These are phyloP conservation scores for Fragaria vesca DNA, from an alignment of 306 rosid genomes.

Conservation along the genomic window DNA sequence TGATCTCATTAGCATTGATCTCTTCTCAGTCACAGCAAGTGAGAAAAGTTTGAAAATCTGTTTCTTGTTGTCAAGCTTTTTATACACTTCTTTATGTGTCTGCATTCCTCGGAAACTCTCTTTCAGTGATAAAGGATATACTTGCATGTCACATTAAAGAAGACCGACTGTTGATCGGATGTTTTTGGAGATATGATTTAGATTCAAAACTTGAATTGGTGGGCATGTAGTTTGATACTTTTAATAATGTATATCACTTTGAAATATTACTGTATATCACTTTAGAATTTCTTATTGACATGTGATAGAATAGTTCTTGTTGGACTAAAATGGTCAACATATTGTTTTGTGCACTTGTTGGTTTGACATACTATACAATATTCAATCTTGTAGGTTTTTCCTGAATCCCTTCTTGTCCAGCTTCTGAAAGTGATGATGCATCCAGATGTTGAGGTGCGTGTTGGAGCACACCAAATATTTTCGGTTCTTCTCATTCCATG, in stretches of 20 bases:
- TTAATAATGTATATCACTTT: too few species aligned
- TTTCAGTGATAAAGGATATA: background rate
- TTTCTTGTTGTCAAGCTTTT: background rate
- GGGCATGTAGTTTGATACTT: background rate
- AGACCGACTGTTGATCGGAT: background rate
- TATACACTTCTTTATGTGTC: background rate
- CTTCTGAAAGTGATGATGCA: conserved; percentile 87
- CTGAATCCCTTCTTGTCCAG: conserved; percentile 86
- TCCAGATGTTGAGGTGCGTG: conserved; percentile 72
- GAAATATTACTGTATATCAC: background rate
- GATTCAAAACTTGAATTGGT: background rate
- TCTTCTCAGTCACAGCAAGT: conserved; percentile 69
- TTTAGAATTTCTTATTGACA: background rate
- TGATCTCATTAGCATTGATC: conserved; percentile 53
- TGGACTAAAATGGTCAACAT: background rate
- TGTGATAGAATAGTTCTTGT: background rate
- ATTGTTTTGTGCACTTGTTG: background rate
- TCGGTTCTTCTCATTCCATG: conserved; percentile 75
- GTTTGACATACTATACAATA: background rate
- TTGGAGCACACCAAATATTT: conserved; percentile 92
- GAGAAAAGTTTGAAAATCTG: conserved; percentile 7
- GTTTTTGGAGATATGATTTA: background rate
- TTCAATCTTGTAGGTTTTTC: conserved; percentile 60
- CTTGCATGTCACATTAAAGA: background rate
- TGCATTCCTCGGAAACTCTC: background rate